These are phyloP conservation scores for Botrytis byssoidea DNA, from an alignment of 2,329 filamentous ascomycete species.

Conservation along the genomic window DNA sequence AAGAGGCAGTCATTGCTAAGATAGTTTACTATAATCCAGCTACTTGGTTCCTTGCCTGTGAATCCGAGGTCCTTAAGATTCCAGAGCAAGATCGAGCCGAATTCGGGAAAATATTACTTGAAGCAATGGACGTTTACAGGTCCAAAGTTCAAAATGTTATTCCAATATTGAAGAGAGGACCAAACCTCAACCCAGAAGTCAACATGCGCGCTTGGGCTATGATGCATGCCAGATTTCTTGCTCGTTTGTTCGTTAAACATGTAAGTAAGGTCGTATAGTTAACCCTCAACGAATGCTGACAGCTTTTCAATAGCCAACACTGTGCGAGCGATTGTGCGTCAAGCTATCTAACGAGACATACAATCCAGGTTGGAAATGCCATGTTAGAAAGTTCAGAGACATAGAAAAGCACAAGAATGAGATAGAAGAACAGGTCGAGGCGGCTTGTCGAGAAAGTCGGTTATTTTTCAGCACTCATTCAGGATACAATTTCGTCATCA, in stretches of 20 bases:
- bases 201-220: background rate
- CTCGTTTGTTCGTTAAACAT: conserved; percentile 12
- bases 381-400: background rate
- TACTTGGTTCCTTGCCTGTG: background rate
- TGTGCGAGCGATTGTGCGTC: conserved; percentile 1
- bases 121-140: background rate
- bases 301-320: background rate
- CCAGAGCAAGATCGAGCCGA: background rate
- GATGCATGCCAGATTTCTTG: background rate
- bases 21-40: background rate
- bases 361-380: background rate
- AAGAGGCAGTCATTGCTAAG: background rate
- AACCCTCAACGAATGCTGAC: background rate
- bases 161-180: background rate
- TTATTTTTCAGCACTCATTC: background rate
- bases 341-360: background rate
- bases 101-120: background rate
- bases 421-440: background rate
- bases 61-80: background rate
- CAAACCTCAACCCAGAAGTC: background rate
- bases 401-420: background rate
- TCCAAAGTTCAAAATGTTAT: background rate
- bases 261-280: background rate
- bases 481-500: background rate
- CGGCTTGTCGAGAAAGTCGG: background rate